These are phyloP conservation scores for Halocafeteria seosinensis DNA, from an alignment of 108 stramenopile species.

Conservation along the genomic window DNA sequence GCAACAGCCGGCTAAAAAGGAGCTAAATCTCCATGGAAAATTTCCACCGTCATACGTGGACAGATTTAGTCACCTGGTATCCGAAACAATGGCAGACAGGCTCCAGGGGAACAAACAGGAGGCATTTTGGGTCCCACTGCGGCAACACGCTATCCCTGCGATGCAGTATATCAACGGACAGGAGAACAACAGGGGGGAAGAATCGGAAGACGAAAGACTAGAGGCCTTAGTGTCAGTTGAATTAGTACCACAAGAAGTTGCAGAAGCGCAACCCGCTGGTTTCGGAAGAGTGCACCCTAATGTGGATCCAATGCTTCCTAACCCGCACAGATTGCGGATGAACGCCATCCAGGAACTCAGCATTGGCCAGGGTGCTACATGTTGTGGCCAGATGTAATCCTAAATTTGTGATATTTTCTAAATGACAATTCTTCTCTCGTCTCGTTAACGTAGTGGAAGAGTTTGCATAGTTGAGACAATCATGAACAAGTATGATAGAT, in stretches of 20 bases:
- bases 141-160: not conserved
- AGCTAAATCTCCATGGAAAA: too few relatives aligned
- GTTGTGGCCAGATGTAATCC: too few relatives aligned
- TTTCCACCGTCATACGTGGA: too few relatives aligned
- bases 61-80: not conserved
- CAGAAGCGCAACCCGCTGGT: not conserved
- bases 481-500: too few relatives aligned
- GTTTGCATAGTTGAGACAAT: too few relatives aligned
- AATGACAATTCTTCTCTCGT: too few relatives aligned
- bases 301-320: not conserved
- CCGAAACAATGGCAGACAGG: not conserved
- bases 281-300: not conserved
- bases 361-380: too few relatives aligned
- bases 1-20: not conserved
- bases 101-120: not conserved
- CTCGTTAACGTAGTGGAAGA: too few relatives aligned
- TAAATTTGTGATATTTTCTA: too few relatives aligned
- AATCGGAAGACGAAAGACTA: not conserved
- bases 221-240: not conserved
- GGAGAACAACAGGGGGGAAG: too few relatives aligned
- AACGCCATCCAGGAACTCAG: too few relatives aligned
- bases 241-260: not conserved
- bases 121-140: not conserved
- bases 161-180: not conserved
- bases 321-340: too few relatives aligned